Percentiles rank a stretch among this genome's conserved stretches.
Evolutionary conservation across 1,284 basidiomycete genomes (phyloP).

Genomic region (Rhodotorula sp.): DNA sequence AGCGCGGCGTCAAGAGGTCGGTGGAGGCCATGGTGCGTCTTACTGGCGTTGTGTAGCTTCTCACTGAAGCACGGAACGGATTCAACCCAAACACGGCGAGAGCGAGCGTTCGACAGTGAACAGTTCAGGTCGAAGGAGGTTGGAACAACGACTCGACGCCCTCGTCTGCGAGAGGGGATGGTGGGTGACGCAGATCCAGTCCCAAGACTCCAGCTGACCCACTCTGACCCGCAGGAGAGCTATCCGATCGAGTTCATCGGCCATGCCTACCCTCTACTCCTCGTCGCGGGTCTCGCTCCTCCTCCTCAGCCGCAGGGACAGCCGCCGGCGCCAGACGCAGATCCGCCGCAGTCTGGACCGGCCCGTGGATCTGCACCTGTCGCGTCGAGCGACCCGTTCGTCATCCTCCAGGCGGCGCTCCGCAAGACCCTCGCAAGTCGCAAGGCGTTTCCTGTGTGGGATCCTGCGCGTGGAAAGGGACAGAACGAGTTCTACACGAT

Average conservation of each 20-base stretch:
- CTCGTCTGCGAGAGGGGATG: too few species aligned
- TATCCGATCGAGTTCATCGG: slow-evolving; percentile 57
- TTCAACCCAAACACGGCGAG: too few species aligned
- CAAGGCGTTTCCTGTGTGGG: slow-evolving; percentile 54
- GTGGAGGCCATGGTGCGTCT: too few species aligned
- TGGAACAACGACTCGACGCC: too few species aligned
- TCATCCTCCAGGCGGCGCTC: slow-evolving; percentile 60
- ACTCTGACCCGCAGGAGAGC: slow-evolving; percentile 25
- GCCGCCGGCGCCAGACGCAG: slow-evolving; percentile 39
- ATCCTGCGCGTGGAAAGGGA: slow-evolving; percentile 42
- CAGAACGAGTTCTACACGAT: slow-evolving; percentile 72
- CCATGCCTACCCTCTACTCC: slow-evolving; percentile 87
- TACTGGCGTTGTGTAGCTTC: too few species aligned
- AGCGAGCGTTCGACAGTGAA: too few species aligned
- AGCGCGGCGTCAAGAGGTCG: slow-evolving; percentile 4
- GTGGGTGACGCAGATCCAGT: too few species aligned
- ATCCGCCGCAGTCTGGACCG: slow-evolving; percentile 34
- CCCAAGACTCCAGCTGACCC: not conserved
- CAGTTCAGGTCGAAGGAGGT: too few species aligned
- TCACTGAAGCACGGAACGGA: too few species aligned
- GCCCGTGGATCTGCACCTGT: slow-evolving; percentile 18
- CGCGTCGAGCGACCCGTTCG: slow-evolving; percentile 48
- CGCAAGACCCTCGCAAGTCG: slow-evolving; percentile 60
- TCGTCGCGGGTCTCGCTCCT: slow-evolving; percentile 75
- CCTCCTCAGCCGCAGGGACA: slow-evolving; percentile 33